Conservation (phyloP, 805 yeast genomes). For the Starmerella sp. region DNA sequence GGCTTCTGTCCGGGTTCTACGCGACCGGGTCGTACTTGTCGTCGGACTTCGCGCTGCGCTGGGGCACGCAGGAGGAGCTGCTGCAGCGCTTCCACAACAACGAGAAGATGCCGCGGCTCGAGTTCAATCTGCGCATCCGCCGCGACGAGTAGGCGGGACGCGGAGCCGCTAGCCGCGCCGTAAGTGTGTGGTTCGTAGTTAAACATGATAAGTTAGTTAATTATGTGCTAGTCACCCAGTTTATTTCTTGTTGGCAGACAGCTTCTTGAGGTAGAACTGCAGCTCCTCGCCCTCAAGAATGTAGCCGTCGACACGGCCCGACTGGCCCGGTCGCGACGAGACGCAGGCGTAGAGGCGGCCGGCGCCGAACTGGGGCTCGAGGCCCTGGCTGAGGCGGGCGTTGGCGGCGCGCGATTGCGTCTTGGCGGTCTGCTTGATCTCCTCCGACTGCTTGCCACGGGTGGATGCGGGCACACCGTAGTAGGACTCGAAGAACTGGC, state of each 20-base stretch:
- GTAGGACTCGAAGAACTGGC: slow-evolving; percentile 98
- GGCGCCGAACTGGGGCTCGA: slow-evolving; percentile 93
- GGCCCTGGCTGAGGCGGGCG: slow-evolving; percentile 79
- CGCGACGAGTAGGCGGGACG: background rate
- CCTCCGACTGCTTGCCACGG: slow-evolving; percentile 57
- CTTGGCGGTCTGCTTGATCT: slow-evolving; percentile 70
- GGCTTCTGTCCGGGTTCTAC: background rate
- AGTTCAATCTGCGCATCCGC: background rate
- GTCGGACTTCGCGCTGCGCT: background rate
- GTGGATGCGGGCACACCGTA: slow-evolving; percentile 63
- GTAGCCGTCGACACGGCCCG: slow-evolving; percentile 99
- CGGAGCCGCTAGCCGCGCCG: no score
- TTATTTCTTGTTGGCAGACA: slow-evolving; percentile 83
- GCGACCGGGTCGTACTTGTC: background rate
- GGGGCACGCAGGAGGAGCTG: slow-evolving; percentile 1
- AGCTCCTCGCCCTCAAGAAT: slow-evolving; percentile 99
- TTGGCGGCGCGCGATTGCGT: slow-evolving; percentile 59
- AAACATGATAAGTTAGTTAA: background rate
- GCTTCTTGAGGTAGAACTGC: slow-evolving; percentile 99
- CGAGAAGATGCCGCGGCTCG: background rate
- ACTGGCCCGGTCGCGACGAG: slow-evolving; percentile 99
- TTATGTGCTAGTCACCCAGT: slow-evolving; percentile 20
- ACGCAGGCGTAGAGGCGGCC: slow-evolving; percentile 98
- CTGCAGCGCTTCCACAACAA: background rate
- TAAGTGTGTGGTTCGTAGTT: background rate